Evolutionary conservation across 2,329 filamentous ascomycete genomes (phyloP).

Genomic region (Calonectria pteridis): DNA sequence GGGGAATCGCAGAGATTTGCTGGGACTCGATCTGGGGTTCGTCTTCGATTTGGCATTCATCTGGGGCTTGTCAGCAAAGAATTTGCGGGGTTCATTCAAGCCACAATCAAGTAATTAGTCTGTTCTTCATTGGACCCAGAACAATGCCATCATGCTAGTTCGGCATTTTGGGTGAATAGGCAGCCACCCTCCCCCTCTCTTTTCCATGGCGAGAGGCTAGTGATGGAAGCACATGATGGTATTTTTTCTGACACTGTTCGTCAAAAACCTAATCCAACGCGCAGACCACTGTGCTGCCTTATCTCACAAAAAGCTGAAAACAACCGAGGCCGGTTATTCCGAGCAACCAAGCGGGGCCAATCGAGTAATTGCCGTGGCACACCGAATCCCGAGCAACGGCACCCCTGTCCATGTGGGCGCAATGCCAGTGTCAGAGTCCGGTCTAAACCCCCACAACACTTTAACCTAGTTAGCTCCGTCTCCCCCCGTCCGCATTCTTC

Average conservation of each 20-base stretch:
- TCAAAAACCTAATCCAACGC: neutral
- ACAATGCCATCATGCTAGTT: neutral
- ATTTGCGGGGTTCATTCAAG: neutral
- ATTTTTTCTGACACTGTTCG: neutral
- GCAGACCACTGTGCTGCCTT: neutral
- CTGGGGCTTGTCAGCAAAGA: neutral
- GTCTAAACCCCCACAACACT: neutral
- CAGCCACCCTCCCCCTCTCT: neutral
- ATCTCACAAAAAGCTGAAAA: no score
- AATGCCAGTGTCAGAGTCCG: neutral
- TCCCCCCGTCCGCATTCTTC: constrained; percentile 16
- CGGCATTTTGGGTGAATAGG: neutral
- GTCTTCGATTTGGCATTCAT: neutral
- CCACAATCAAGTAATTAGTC: neutral
- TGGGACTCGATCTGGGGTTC: neutral
- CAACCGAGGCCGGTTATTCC: neutral
- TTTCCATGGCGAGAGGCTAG: neutral
- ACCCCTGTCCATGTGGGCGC: neutral
- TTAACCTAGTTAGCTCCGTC: constrained; percentile 9
- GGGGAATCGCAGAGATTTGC: neutral
- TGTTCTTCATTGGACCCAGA: neutral
- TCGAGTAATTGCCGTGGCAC: neutral
- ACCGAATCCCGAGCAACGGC: neutral
- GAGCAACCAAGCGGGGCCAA: neutral
- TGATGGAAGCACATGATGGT: neutral